These are phyloP conservation scores for Lactifluus piperatus DNA, from an alignment of 768 basidiomycete species.

Conservation along the genomic window DNA sequence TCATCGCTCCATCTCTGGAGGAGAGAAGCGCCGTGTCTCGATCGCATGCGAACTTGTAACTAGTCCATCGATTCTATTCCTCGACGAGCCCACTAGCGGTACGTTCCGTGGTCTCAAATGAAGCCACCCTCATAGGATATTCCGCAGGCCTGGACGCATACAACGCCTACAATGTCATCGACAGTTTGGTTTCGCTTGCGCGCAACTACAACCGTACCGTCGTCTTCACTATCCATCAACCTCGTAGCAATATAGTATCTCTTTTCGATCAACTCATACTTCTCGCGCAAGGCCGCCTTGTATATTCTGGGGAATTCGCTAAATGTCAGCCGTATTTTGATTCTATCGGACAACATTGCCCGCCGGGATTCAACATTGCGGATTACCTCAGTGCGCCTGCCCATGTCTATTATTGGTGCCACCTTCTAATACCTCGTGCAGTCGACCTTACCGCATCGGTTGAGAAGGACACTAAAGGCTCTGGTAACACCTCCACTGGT, in stretches of 20 bases:
- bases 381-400: constrained; percentile 77
- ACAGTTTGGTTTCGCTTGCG: constrained; percentile 78
- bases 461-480: constrained; percentile 30
- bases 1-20: constrained; percentile 87
- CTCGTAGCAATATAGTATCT: constrained; percentile 93
- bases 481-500: constrained; percentile 26
- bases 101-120: constrained; percentile 22
- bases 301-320: constrained; percentile 73
- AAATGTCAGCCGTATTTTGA: constrained; percentile 78
- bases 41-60: constrained; percentile 99
- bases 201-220: constrained; percentile 89
- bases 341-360: constrained; percentile 74
- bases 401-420: neutral
- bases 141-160: constrained; percentile 78
- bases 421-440: constrained; percentile 23
- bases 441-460: constrained; percentile 39
- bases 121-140: neutral
- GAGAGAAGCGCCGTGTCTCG: constrained; percentile 93
- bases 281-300: constrained; percentile 72
- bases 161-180: constrained; percentile 93
- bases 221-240: constrained; percentile 97
- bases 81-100: constrained; percentile 98
- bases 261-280: constrained; percentile 89
- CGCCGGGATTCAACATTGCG: constrained; percentile 92
- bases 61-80: constrained; percentile 89